phyloP scores from a whole-genome alignment of 2,329 filamentous ascomycete genomes.

The Fusarium lateritium region DNA sequence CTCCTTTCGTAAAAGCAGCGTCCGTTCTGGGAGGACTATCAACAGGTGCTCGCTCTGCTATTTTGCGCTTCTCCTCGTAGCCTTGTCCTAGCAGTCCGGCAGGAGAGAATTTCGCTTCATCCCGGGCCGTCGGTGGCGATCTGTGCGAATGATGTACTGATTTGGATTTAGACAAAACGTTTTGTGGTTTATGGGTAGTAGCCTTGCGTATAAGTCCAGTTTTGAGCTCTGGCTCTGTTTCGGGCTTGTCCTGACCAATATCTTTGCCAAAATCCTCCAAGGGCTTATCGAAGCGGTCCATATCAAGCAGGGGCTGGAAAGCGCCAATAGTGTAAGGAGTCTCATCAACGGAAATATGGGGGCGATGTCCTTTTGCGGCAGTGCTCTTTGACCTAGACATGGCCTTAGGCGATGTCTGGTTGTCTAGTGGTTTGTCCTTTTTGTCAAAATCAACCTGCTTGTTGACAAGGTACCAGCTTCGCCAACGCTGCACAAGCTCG shows the following conservation, averaged over 20 bases:
- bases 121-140: conserved; percentile 31
- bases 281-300: conserved; percentile 70
- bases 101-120: conserved; percentile 62
- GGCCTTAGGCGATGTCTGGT: conserved; percentile 27
- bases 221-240: conserved; percentile 32
- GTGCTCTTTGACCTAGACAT: conserved; percentile 58
- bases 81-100: conserved; percentile 66
- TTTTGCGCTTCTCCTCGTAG: conserved; percentile 63
- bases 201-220: conserved; percentile 33
- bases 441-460: conserved; percentile 69
- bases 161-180: conserved; percentile 47
- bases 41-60: conserved; percentile 46
- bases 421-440: conserved; percentile 41
- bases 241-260: conserved; percentile 44
- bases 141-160: conserved; percentile 41
- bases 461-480: conserved; percentile 91
- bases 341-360: conserved; percentile 59
- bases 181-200: conserved; percentile 31
- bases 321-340: conserved; percentile 75
- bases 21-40: conserved; percentile 49
- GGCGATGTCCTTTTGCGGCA: conserved; percentile 50
- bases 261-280: conserved; percentile 66
- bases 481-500: conserved; percentile 81
- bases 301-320: conserved; percentile 77
- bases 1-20: conserved; percentile 68